A percentile compares a stretch with the other conserved stretches of the same genome.
These are phyloP conservation scores for Helianthus tuberosus DNA, from an alignment of 129 eudicot species.

Conservation along the genomic window DNA sequence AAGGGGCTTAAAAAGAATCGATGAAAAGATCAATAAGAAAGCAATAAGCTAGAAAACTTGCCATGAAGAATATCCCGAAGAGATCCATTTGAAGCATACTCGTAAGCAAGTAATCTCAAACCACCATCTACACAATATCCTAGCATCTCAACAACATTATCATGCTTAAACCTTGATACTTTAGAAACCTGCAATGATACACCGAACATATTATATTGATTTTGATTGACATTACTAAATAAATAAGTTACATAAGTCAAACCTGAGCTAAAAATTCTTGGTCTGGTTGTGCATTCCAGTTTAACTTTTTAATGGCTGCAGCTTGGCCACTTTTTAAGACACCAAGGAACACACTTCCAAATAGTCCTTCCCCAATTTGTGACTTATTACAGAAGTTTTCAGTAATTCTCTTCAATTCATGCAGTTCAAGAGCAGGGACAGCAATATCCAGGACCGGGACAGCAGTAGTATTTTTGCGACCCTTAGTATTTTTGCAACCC, in stretches of 20 bases:
- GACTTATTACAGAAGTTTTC: slow-evolving; percentile 60
- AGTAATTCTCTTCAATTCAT: slow-evolving; percentile 64
- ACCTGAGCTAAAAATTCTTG: slow-evolving; percentile 67
- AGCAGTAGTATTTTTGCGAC: too few species aligned
- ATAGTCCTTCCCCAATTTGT: slow-evolving; percentile 65
- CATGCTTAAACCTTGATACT: slow-evolving; percentile 63
- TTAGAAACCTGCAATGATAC: slow-evolving; percentile 49
- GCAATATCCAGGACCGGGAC: too few species aligned
- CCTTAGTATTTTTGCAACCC: too few species aligned
- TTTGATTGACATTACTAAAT: background rate
- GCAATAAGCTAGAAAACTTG: slow-evolving; percentile 20
- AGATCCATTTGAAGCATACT: too few species aligned
- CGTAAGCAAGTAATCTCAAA: slow-evolving; percentile 63
- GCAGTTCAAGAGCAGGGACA: slow-evolving; percentile 53
- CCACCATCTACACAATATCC: slow-evolving; percentile 70
- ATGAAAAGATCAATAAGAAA: background rate
- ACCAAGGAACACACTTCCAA: slow-evolving; percentile 65
- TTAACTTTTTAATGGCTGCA: slow-evolving; percentile 57
- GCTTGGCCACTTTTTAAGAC: too few species aligned
- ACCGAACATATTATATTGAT: too few species aligned
- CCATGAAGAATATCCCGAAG: slow-evolving; percentile 85
- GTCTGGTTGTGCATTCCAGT: slow-evolving; percentile 56
- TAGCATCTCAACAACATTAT: slow-evolving; percentile 55
- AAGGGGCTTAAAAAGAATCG: background rate
- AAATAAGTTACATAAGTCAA: background rate